phyloP scores from a whole-genome alignment of 2,329 filamentous ascomycete genomes.

The Aureobasidium sp. region DNA sequence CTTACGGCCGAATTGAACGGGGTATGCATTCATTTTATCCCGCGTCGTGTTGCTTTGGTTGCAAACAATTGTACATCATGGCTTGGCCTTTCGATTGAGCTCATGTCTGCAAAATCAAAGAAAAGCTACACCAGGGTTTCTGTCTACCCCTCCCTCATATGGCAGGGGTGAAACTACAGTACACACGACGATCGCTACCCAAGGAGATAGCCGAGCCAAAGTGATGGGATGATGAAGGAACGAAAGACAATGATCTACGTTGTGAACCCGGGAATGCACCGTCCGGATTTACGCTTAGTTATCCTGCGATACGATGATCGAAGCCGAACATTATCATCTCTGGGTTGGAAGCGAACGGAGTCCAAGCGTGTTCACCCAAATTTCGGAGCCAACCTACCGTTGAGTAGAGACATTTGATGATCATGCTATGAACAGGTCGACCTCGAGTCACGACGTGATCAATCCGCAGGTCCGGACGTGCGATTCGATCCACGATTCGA shows the following conservation, averaged over 20 bases:
- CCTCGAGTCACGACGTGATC: background rate
- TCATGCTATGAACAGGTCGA: background rate
- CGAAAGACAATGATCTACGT: constrained; percentile 2
- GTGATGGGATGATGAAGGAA: background rate
- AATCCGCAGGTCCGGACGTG: background rate
- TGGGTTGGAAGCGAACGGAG: background rate
- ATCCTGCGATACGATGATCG: background rate
- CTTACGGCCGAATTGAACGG: background rate
- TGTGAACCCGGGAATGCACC: background rate
- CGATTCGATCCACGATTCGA: background rate
- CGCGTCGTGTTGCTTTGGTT: background rate
- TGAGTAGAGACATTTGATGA: background rate
- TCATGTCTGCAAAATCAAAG: background rate
- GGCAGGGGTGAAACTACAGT: background rate
- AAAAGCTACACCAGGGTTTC: background rate
- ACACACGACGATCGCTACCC: background rate
- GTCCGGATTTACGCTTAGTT: background rate
- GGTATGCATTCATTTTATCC: background rate
- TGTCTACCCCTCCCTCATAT: background rate
- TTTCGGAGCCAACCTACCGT: background rate
- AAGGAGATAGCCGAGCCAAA: background rate
- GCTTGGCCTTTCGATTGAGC: background rate
- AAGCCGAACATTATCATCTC: background rate
- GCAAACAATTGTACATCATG: background rate
- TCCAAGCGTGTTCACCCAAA: constrained; percentile 2